Evolutionary conservation across 768 basidiomycete genomes (phyloP), one percentile per base, ranked within the genome.

Genomic region (Dioszegia hungarica): DNA sequence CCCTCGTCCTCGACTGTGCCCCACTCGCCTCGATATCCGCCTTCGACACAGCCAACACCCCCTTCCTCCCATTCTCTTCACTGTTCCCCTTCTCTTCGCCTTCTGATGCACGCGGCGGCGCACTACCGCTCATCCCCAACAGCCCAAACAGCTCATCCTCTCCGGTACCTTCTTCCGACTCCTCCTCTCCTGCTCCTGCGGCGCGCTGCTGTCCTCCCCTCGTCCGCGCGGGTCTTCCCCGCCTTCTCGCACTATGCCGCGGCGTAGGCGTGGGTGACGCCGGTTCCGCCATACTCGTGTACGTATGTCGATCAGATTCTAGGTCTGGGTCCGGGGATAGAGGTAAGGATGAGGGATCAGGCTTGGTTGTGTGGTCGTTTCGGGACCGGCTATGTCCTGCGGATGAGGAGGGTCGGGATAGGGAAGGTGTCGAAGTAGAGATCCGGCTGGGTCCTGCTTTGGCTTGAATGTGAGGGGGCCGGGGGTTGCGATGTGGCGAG

Each of bases 101-200:
- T 25, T 11, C 28, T 17, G 29, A 2, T 6, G 28, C 28, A 9
- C 33, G 3, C 20, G 8, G 8, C 38, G 24, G 12, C 22, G 49
- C 33, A 17, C 44, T 45, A 22, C 33, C 27, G 17, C 28, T 17
- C 12, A 56, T 37, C 9, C 56, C 56, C 19, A 57, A 43, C 20
- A 57, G 25, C 17, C 43, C 54, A 36, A 46, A 36, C 15, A 55
- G 27, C 24, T 55, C 54, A n/a, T 44, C 25, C 33, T 55, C 44
- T 2, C 10, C 49, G 39, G 37, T 34, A 29, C 6, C 33, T 24
- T 38, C 36, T 14, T 25, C 47, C 28, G 6, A 6, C n/a, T 22
- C 47, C 17, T 48, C 37, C 24, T 38, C 20, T 51, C 15, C 49
- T 19, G 9, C 37, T 34, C 19, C 24, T 6, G 5, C 36, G 1